Base-by-base conservation (phyloP, 2,329 filamentous ascomycete species). In the Stromatinia cepivora region DNA sequence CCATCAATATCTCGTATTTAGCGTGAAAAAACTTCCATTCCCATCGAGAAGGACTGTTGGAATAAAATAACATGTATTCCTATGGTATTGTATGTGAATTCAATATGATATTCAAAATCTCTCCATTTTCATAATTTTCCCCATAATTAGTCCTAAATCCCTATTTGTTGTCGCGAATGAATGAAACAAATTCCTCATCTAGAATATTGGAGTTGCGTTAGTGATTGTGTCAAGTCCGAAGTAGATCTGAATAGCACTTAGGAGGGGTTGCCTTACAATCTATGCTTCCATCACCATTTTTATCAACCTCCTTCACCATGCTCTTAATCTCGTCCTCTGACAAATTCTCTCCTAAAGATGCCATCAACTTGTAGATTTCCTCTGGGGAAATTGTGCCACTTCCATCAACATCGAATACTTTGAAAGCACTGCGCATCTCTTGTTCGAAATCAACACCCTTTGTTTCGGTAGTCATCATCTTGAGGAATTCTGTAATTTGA, bases 361-460 rank as follows among this genome's bases (percentile, higher is more conserved):
- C 87, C 85, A 90, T 88, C 79, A 89, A 86, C 75, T 85, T 83
- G 74, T 85, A 83, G 73, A 90, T 81, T 79, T 89, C 87, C 64
- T 86, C 85, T 66, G 85, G 84, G 39, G 85, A 87, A 79, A 90
- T 90, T 78, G 87, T 88, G 73, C 87, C 87, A 77, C 86, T 88
- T 79, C 86, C 86, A 77, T 90, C 87, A 76, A 85, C 85, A 79
- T 90, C 87, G 78, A 90, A 89, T 76, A 89, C 87, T 79, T 85
- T 84, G 83, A 89, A 90, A 66, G 87, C 87, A 77, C 87, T 86
- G 75, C 85, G 83, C 77, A 89, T 88, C 79, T 90, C 87, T 78
- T 87, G 83, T 78, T 89, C 87, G 66, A 85, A 85, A 79, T 89
- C 86, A 70, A 84, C 85, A 75, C 87, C 84, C 79, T 85, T 86